Percentiles rank a stretch among this genome's conserved stretches.
phyloP scores from a whole-genome alignment of 345 rosid genomes.

The Microthlaspi erraticum region DNA sequence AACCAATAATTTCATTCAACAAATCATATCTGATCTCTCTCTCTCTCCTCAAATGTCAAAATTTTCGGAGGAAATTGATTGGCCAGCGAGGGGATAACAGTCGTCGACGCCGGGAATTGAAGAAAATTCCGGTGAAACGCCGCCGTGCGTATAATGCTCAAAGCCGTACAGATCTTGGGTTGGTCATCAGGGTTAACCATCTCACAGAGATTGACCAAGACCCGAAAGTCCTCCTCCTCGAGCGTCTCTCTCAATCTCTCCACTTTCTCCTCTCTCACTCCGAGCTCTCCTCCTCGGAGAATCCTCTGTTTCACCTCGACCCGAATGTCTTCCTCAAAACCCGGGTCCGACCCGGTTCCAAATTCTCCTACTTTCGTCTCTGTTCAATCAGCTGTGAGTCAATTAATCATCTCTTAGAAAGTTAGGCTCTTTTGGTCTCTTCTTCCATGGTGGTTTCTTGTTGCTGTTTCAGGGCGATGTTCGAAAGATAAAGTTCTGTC shows the following conservation, averaged over 20 bases:
- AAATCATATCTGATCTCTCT: constrained; percentile 19
- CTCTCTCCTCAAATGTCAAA: constrained; percentile 32
- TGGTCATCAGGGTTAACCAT: constrained; percentile 57
- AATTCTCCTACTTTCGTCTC: constrained; percentile 47
- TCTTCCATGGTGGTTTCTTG: background rate
- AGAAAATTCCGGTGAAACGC: constrained; percentile 17
- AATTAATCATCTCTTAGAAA: background rate
- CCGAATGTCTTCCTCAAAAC: constrained; percentile 52
- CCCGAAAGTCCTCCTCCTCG: constrained; percentile 45
- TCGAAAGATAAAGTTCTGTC: constrained; percentile 83
- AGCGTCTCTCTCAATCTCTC: constrained; percentile 46
- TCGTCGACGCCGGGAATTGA: constrained; percentile 16
- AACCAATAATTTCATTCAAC: background rate
- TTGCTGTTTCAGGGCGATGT: constrained; percentile 55
- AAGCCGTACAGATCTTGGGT: constrained; percentile 68
- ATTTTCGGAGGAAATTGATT: background rate
- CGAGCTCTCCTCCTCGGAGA: constrained; percentile 40
- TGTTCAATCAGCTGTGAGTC: constrained; percentile 68
- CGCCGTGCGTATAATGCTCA: constrained; percentile 58
- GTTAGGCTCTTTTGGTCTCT: background rate
- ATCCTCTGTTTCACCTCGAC: constrained; percentile 39
- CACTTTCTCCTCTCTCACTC: constrained; percentile 20
- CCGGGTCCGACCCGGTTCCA: constrained; percentile 58
- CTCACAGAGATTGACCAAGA: constrained; percentile 59
- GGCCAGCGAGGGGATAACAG: constrained; percentile 10